Evolutionary conservation across 345 rosid species (phyloP).

Genomic region (Citrus glauca): DNA sequence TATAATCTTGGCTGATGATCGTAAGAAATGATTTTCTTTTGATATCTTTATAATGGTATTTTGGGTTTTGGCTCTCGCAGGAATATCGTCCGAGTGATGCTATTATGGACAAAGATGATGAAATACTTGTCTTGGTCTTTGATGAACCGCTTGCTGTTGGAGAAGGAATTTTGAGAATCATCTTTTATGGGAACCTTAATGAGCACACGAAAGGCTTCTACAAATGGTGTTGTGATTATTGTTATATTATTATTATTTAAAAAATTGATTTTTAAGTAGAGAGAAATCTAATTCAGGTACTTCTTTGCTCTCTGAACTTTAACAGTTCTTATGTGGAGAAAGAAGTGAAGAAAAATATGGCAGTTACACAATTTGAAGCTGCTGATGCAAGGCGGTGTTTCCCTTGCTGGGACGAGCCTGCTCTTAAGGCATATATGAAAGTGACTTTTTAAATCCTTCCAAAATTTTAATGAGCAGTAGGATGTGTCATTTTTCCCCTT

Average conservation of each 20-base stretch:
- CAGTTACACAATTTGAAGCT: slow-evolving; percentile 44
- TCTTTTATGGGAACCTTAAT: slow-evolving; percentile 35
- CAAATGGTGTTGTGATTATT: slow-evolving; percentile 30
- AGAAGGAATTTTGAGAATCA: slow-evolving; percentile 27
- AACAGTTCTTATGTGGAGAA: slow-evolving; percentile 32
- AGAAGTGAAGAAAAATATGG: slow-evolving; percentile 40
- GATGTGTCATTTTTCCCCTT: no score
- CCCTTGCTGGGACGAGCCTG: slow-evolving; percentile 59
- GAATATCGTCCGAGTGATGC: slow-evolving; percentile 19
- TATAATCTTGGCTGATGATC: neutral
- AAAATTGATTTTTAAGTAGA: no score
- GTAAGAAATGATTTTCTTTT: neutral
- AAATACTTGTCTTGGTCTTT: slow-evolving; percentile 38
- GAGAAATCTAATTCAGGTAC: neutral
- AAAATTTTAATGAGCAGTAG: no score
- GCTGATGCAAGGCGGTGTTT: slow-evolving; percentile 43
- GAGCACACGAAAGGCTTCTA: slow-evolving; percentile 39
- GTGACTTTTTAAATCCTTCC: no score
- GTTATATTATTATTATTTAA: neutral
- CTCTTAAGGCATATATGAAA: slow-evolving; percentile 31
- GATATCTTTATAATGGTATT: neutral
- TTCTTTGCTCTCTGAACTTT: neutral
- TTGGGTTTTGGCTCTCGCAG: slow-evolving; percentile 5
- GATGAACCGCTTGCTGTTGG: slow-evolving; percentile 27
- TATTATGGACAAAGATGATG: slow-evolving; percentile 32